phyloP scores from a whole-genome alignment of 2,329 filamentous ascomycete genomes.

The Byssothecium circinans region DNA sequence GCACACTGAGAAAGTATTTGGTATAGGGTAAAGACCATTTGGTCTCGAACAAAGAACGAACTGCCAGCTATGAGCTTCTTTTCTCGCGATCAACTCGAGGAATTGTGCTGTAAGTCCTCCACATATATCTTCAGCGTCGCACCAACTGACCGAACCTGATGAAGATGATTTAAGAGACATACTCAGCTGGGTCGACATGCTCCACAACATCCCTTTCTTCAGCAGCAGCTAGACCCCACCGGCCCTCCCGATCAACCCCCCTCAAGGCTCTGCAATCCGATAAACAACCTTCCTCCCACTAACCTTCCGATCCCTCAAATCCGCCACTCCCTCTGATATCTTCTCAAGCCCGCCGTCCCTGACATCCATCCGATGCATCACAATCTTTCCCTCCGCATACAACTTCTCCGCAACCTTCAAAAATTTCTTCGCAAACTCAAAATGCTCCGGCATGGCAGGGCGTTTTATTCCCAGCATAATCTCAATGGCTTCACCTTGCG shows the following conservation, averaged over 20 bases:
- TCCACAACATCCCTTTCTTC: not conserved
- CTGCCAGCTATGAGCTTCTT: not conserved
- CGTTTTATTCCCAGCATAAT: slow-evolving; percentile 1
- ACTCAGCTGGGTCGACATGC: not conserved
- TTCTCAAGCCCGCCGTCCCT: slow-evolving; percentile 19
- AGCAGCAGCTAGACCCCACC: not conserved
- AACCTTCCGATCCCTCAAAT: slow-evolving; percentile 21
- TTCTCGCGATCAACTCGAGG: not conserved
- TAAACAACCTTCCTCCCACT: slow-evolving; percentile 27
- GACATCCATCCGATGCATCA: slow-evolving; percentile 19
- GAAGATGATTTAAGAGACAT: not conserved
- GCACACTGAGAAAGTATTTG: not conserved
- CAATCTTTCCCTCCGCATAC: slow-evolving; percentile 18
- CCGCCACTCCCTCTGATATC: slow-evolving; percentile 17
- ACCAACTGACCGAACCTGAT: too few species aligned
- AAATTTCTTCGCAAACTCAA: slow-evolving; percentile 17
- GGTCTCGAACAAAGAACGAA: not conserved
- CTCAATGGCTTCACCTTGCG: slow-evolving; percentile 5
- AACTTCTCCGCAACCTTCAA: slow-evolving; percentile 11
- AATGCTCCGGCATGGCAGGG: slow-evolving; percentile 16
- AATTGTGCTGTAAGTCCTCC: not conserved
- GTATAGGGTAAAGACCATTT: not conserved
- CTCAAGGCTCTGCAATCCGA: slow-evolving; percentile 7
- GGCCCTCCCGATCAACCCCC: too few species aligned
- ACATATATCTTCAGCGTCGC: too few species aligned